Evolutionary conservation across 306 rosid species (phyloP), one percentile per base, ranked within the genome.

Genomic region (Sphenostylis stenocarpa): DNA sequence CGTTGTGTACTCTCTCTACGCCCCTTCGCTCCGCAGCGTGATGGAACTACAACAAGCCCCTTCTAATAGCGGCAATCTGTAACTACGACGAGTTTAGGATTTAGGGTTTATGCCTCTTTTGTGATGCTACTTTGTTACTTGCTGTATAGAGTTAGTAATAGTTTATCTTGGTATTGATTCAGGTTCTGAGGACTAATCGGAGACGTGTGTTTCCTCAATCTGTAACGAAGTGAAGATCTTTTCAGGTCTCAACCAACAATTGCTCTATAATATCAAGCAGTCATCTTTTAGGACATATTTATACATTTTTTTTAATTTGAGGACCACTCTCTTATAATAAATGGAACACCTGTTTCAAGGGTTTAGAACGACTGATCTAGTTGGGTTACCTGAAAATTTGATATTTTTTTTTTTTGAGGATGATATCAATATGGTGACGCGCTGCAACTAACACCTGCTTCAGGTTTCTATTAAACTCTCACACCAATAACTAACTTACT

Each of bases 1-100:
- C 3, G 28, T 88, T 8, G 87, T 90, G 0, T 88, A 87, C 81
- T 86, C 91, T 29, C 93, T 93, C 47, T 88, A 91, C 62, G 84
- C 87, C n/a, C 90, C 96, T 20, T 44, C 64, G 10, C 78, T 83
- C 81, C 87, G 68, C 84, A 91, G 90, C 75, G 72, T 93, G 84
- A 89, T 91, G 97, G 98, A 93, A 33, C 47, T 64, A 24, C 75
- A 14, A 4, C 48, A 64, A 66, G 11, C 4, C 73, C 61, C 13
- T 64, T 39, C 20, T 67, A 36, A 16, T 73, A 33, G 17, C 10
- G 69, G 79, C 38, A 20, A 38, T 21, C 31, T 20, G 17, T 4
- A 24, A 0, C 24, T 16, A 6, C 44, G 2, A n/a, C n/a, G 28
- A 26, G 28, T 26, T 26, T 8, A 21, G 20, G 33, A 5, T 39